Conservation (phyloP, 2,329 filamentous ascomycete species). For the Claviceps fusiformis region DNA sequence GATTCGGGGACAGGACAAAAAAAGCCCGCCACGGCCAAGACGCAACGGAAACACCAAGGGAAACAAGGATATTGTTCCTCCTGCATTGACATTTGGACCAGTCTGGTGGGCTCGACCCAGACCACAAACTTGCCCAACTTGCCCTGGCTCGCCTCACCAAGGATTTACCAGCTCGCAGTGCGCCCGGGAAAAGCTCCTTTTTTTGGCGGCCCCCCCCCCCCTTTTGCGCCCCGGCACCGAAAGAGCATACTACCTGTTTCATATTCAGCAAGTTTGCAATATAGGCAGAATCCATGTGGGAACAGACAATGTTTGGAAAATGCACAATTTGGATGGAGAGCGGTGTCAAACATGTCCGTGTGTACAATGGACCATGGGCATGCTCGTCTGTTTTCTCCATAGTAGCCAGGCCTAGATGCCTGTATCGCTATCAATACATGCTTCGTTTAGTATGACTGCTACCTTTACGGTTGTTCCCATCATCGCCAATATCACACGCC, state of each 20-base stretch:
- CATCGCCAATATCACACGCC: background rate
- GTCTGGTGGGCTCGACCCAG: background rate
- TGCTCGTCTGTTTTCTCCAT: too few relatives aligned
- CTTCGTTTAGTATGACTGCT: background rate
- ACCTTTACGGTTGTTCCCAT: background rate
- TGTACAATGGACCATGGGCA: too few relatives aligned
- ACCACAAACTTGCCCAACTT: too few relatives aligned
- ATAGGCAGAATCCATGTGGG: background rate
- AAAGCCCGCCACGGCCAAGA: too few relatives aligned
- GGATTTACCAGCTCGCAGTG: background rate
- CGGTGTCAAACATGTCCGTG: background rate
- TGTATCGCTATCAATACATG: background rate
- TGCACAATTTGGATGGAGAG: too few relatives aligned
- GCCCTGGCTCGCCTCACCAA: background rate
- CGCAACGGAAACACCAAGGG: too few relatives aligned
- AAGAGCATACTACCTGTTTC: background rate
- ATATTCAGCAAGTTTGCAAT: background rate
- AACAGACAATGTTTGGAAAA: background rate
- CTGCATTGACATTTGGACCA: background rate
- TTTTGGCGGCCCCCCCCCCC: too few relatives aligned
- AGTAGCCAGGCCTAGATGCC: background rate
- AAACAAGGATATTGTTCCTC: background rate
- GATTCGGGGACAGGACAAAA: too few relatives aligned
- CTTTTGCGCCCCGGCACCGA: too few relatives aligned
- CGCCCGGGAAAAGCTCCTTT: background rate